Evolutionary conservation across 768 basidiomycete species (phyloP), one percentile per base, ranked within the genome.

Genomic region (Lactifluus volemus): DNA sequence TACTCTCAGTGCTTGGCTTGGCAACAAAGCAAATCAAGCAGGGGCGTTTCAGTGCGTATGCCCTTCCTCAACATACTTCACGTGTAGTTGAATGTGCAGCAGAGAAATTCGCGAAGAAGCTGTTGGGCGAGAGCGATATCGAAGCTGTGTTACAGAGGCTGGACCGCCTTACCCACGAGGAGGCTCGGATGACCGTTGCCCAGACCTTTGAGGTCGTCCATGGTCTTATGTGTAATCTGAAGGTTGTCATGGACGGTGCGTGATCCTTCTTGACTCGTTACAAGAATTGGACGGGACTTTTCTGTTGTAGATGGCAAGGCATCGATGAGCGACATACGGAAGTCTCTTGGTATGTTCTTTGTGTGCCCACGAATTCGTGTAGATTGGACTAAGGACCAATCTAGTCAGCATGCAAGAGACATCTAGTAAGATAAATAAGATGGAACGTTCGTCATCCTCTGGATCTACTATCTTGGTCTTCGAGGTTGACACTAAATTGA

Each of bases 31-130:
- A 61, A 14, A 56, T 52, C 1, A 45, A 44, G 7, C 55, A 51
- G 25, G 44, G 60, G 2, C 34, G 55, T 7, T n/a, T 61, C 9
- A 56, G 60, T 61, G 14, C 19, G 60, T 12, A 8, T 1, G 0
- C 8, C 29, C n/a, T 29, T n/a, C n/a, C 2, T 2, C 19, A 10
- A 38, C 10, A 30, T 54, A 3, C 6, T 1, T 15, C 12, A 6
- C 25, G 5, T 2, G 1, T 19, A 15, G 25, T 25, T 53, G 3
- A 59, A 19, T 2, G 4, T 30, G 11, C 8, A 3, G 4, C 17
- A 59, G 58, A 39, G 53, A 49, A 41, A 11, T 60, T 60, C 17
- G 47, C 50, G 3, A 61, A 58, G 29, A 61, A 56, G 44, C 42
- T 56, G 4, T 25, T 52, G 9, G 49, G 60, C 12, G 55, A 61